Evolutionary conservation across 768 basidiomycete species (phyloP), one percentile per base, ranked within the genome.

Genomic region (Cystoderma amianthinum): DNA sequence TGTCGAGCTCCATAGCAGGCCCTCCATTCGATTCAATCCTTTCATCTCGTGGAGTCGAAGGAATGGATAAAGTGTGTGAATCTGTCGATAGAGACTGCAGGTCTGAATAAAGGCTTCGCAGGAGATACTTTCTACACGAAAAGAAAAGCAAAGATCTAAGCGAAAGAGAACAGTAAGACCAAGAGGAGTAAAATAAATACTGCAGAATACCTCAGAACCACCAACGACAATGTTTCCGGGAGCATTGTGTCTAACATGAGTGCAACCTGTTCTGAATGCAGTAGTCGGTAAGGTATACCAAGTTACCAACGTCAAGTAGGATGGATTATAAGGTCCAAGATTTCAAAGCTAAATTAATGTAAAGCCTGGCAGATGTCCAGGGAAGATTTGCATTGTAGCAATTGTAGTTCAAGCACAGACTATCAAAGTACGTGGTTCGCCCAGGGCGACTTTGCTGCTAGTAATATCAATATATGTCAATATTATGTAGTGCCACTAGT

Each of bases 51-150:
- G 42, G 39, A 48, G 42, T 36, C 43, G 39, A 9, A 21, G 33
- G 38, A 49, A 51, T 43, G 44, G 34, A 44, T 34, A 32, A 48
- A 17, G 21, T 45, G n/a, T 40, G 20, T n/a, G 24, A 21, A 15
- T 41, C 42, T 4, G 63, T 59, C 0, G 74, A 69, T 4, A 78
- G 56, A 38, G 59, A 60, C 37, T 68, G 73, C 5, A 86, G 61
- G 56, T 83, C 75, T 30, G 73, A 69, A 57, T 81, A 83, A 0
- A 85, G 65, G 35, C 66, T 71, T 18, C 66, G 65, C 3, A 80
- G 64, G 25, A 86, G 63, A 48, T 76, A 81, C 47, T 69, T 67
- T 39, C 80, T 71, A 47, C 80, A 84, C 11, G 70, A 69, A 28
- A 74, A 57, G 53, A 82, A 84, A 11, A 84, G 17, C 9, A 48